A percentile compares a stretch with the other conserved stretches of the same genome.
These are phyloP conservation scores for Coniochaeta hoffmannii DNA, from an alignment of 2,329 filamentous ascomycete species.

Conservation along the genomic window DNA sequence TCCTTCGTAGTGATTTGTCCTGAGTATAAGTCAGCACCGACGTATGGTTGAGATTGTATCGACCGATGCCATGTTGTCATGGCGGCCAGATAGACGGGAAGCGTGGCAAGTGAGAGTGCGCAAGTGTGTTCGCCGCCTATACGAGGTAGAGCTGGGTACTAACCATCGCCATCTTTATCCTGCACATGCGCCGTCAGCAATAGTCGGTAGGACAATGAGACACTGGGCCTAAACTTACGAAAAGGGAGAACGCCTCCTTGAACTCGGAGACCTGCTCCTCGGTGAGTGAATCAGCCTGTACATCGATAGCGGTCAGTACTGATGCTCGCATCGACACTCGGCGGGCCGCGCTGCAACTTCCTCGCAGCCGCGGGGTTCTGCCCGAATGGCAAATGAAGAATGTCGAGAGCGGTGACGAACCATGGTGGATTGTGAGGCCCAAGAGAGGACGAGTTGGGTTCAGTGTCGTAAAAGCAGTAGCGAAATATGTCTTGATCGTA, in stretches of 20 bases:
- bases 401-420: slow-evolving; percentile 6
- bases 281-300: slow-evolving; percentile 91
- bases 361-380: slow-evolving; percentile 2
- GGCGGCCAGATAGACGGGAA: too few relatives aligned
- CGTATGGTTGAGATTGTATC: slow-evolving; percentile 5
- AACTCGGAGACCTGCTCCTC: slow-evolving; percentile 99
- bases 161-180: slow-evolving; percentile 90
- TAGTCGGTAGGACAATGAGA: slow-evolving; percentile 4
- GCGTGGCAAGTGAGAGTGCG: too few relatives aligned
- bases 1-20: slow-evolving; percentile 91
- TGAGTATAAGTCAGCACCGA: slow-evolving; percentile 29
- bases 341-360: neutral
- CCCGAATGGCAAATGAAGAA: neutral
- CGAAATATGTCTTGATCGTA: neutral
- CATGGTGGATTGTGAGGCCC: slow-evolving; percentile 7
- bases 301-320: slow-evolving; percentile 12
- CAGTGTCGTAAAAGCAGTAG: slow-evolving; percentile 4
- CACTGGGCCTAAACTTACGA: slow-evolving; percentile 58
- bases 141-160: slow-evolving; percentile 34
- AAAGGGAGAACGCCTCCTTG: slow-evolving; percentile 99
- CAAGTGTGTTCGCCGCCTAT: neutral
- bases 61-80: too few relatives aligned
- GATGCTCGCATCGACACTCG: neutral
- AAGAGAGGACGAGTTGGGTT: slow-evolving; percentile 4
- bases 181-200: slow-evolving; percentile 24